Conservation (phyloP, 129 eudicot genomes). For the Helianthus tuberosus region DNA sequence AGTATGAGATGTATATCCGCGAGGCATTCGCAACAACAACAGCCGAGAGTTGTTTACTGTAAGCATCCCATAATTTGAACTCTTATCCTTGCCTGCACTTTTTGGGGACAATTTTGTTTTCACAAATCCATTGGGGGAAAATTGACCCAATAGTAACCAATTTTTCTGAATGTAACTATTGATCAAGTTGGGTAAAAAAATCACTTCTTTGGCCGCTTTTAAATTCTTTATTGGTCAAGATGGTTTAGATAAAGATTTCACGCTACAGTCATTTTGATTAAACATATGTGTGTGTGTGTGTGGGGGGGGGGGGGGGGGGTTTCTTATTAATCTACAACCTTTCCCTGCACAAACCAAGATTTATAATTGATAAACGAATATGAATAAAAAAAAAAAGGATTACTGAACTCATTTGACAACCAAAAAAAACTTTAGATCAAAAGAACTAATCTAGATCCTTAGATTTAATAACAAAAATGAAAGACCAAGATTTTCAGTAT, state of each 20-base stretch:
- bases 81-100: background rate
- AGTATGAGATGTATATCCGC: background rate
- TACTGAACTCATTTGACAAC: too few relatives aligned
- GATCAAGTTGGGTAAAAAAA: background rate
- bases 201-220: background rate
- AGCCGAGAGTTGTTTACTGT: constrained; percentile 2
- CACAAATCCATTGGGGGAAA: background rate
- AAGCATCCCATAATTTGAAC: constrained; percentile 1
- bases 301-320: too few relatives aligned
- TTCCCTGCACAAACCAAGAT: background rate
- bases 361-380: too few relatives aligned
- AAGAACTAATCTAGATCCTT: background rate
- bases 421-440: background rate
- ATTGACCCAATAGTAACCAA: background rate
- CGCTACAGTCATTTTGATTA: background rate
- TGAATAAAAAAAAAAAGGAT: too few relatives aligned
- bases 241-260: background rate
- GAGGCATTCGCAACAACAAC: constrained; percentile 13
- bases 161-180: background rate
- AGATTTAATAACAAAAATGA: background rate
- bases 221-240: background rate
- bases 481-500: background rate
- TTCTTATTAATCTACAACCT: background rate
- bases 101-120: background rate
- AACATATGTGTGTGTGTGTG: too few relatives aligned